Evolutionary conservation across 2,329 filamentous ascomycete species (phyloP).

Genomic region (Diplodia intermedia): DNA sequence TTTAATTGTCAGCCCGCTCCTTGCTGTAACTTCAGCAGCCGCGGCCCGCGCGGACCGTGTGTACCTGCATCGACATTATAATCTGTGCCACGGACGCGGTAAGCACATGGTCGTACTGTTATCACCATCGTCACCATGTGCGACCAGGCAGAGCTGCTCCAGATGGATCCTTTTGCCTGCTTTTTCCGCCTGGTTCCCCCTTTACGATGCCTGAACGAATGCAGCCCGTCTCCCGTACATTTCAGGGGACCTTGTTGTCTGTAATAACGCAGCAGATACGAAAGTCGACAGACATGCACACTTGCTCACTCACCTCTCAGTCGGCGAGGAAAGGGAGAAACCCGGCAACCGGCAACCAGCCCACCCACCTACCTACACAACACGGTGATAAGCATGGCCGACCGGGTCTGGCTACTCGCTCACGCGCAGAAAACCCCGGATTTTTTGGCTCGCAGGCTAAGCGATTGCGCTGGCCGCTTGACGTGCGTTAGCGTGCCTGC

Average conservation of each 20-base stretch:
- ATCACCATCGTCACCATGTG: background rate
- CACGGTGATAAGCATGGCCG: too few species aligned
- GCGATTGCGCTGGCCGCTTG: conserved; percentile 2
- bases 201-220: background rate
- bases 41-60: background rate
- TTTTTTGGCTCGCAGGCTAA: background rate
- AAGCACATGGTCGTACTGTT: background rate
- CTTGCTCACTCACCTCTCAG: too few species aligned
- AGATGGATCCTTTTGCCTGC: background rate
- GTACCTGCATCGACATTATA: conserved; percentile 2
- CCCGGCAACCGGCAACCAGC: too few species aligned
- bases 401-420: too few species aligned
- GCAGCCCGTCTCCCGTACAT: background rate
- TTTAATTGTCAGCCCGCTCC: background rate
- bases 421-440: background rate
- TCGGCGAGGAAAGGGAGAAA: too few species aligned
- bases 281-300: too few species aligned
- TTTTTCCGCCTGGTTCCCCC: background rate
- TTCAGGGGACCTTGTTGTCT: background rate
- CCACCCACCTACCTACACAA: too few species aligned
- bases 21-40: background rate
- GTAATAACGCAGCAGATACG: background rate
- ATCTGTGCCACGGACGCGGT: background rate
- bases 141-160: background rate
- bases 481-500: conserved; percentile 19